Evolutionary conservation across 129 eudicot genomes (phyloP), one percentile per base, ranked within the genome.

Genomic region (Helianthus tuberosus): DNA sequence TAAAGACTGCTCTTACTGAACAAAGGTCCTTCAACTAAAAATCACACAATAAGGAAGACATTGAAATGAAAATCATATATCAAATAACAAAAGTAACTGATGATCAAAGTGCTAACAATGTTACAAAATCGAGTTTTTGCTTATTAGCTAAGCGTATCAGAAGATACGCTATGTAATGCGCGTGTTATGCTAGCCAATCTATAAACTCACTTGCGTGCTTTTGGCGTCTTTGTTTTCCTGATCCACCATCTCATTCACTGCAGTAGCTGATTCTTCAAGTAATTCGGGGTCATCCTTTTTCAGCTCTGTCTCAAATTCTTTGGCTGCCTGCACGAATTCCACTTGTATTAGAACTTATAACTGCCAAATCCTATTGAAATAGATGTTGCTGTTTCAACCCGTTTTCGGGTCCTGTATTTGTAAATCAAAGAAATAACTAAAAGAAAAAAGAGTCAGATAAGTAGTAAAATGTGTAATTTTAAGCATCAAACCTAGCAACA

Each of bases 251-350:
- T 81, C 78, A 32, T 58, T 60, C 29, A 51, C 82, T 2, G 79
- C 69, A 17, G 66, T 35, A 6, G 75, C 51, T 35, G 77, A 60
- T 69, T 84, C 88, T 48, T 68, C 82, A 59, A 80, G 20, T 6
- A 83, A 25, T 36, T 83, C 89, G 0, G 84, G 51, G n/a, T 90
- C 91, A 75, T 85, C 91, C 77, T 85, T 87, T 80, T 77, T 87
- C 75, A 90, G 86, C 78, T 90, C 96, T 4, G 91, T 59, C 69
- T 90, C 94, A 66, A 88, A 90, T 62, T 90, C 94, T 76, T 90
- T 90, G 63, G 96, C 94, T 29, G 94, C 96, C 94, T 90, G 83
- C 75, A 80, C 5, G 15, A 16, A 27, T 77, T 15, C 11, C 5
- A 11, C 20, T 15, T 8, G 48, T 36, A 68, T 77, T 66, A 79